Conservation (phyloP, 163 green algal genomes). For the Prototheca cutis region DNA sequence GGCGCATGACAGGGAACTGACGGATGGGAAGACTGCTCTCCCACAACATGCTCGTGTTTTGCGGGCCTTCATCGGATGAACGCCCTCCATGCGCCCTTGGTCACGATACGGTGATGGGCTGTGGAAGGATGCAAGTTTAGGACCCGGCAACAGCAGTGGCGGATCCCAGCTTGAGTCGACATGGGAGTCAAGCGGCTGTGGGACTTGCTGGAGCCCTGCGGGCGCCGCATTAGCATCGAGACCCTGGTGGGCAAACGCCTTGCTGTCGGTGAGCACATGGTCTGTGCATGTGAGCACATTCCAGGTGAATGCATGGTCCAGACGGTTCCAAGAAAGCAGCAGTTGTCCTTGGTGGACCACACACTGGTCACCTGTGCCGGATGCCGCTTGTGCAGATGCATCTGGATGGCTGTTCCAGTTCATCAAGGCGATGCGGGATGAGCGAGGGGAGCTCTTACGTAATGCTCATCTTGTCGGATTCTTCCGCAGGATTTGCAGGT, state of each 20-base stretch:
- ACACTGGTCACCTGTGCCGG: background rate
- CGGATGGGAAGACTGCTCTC: no score
- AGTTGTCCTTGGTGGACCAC: no score
- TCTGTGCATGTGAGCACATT: background rate
- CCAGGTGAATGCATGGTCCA: background rate
- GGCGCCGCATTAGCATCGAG: constrained; percentile 71
- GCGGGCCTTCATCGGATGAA: no score
- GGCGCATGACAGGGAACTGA: no score
- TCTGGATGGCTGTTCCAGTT: constrained; percentile 98
- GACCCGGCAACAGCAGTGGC: no score
- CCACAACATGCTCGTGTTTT: no score
- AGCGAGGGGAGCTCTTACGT: constrained; percentile 76
- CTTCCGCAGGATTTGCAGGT: constrained; percentile 87
- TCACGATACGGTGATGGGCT: no score
- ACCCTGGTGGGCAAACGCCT: constrained; percentile 73
- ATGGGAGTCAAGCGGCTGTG: constrained; percentile 88
- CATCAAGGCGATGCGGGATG: constrained; percentile 90
- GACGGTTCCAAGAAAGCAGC: no score
- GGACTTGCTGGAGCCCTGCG: constrained; percentile 81
- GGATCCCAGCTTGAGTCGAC: background rate
- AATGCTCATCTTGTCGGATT: constrained; percentile 95
- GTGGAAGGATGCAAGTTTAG: no score
- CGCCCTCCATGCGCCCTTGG: no score
- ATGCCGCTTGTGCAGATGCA: background rate
- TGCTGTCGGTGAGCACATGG: constrained; percentile 59